Base-by-base conservation (phyloP, 2,329 filamentous ascomycete species). In the Berkeleyomyces basicola region DNA sequence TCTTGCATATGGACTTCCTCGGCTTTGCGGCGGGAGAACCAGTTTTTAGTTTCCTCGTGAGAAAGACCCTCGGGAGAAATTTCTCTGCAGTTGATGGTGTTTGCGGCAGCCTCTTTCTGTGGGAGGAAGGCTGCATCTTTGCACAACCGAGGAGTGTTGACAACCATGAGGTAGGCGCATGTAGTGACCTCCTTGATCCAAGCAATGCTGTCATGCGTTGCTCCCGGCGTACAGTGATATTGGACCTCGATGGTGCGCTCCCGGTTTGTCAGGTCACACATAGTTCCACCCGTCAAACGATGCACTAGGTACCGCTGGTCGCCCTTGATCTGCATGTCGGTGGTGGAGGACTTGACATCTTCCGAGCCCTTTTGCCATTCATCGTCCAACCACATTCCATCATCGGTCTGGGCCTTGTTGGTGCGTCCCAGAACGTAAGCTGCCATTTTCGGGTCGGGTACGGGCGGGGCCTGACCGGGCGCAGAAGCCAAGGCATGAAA, bases 181-280 rank as follows among this genome's bases (percentile, higher is more conserved):
- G 90, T 96, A 2, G 86, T 87, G 1, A 92, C 83, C 72, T 96
- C 91, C 72, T 96, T 96, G 74, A 96, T 95, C 83, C 89, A 90
- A 51, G 86, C 86, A 68, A 96, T 96, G 58, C 86, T 83, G 71
- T 95, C 86, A 57, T 76, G 78, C 2, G 82, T 82, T 40, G 84
- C 78, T 58, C 87, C 85, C 0, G 88, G 89, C 68, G 88, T 86
- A 75, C 90, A 96, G 70, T 84, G 82, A 67, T 84, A 84, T 68
- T 90, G 87, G 7, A 96, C 83, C 72, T 96, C 91, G 67, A 96
- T 86, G 67, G 85, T 90, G 59, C 91, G 83, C 66, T 88, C 82
- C 64, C 85, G 83, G 40, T 87, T 86, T 0, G 91, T 96, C 68
- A 96, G 74, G 72, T 96, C 91, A 73, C 91, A 96, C 33, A 85